A percentile compares a stretch with the other conserved stretches of the same genome.
Conservation (phyloP, 257 asterid genomes). For the Paulownia fortunei region DNA sequence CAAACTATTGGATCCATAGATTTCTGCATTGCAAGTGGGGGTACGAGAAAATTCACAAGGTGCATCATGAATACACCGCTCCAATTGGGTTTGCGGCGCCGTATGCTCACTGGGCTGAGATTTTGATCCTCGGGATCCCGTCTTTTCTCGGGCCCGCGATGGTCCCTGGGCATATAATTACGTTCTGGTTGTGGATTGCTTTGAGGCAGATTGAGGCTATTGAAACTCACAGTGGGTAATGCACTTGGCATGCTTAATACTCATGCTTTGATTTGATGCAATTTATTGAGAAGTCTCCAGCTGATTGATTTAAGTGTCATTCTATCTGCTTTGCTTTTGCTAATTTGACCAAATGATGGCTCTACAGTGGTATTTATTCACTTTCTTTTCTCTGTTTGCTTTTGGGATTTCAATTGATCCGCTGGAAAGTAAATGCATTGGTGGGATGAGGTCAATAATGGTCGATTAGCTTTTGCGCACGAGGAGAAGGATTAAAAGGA, state of each 20-base stretch:
- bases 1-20: conserved; percentile 96
- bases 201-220: conserved; percentile 97
- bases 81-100: conserved; percentile 98
- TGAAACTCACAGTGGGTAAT: conserved; percentile 99
- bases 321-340: conserved; percentile 40
- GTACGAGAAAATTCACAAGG: conserved; percentile 94
- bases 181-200: conserved; percentile 97
- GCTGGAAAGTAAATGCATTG: conserved; percentile 53
- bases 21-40: conserved; percentile 95
- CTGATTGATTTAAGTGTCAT: conserved; percentile 50
- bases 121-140: conserved; percentile 97
- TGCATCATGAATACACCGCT: conserved; percentile 95
- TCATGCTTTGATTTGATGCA: conserved; percentile 50
- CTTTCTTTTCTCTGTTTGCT: conserved; percentile 55
- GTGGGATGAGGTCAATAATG: conserved; percentile 57
- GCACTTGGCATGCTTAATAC: conserved; percentile 66
- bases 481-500: conserved; percentile 37
- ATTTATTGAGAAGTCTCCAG: conserved; percentile 27
- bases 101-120: conserved; percentile 96
- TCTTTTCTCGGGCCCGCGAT: conserved; percentile 92
- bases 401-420: conserved; percentile 49
- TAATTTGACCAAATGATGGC: conserved; percentile 77
- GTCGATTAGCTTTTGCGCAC: conserved; percentile 52
- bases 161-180: conserved; percentile 92
- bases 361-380: conserved; percentile 41